A percentile compares a stretch with the other conserved stretches of the same genome.
Evolutionary conservation across 2,329 filamentous ascomycete species (phyloP).

Genomic region (Alternaria arborescens): DNA sequence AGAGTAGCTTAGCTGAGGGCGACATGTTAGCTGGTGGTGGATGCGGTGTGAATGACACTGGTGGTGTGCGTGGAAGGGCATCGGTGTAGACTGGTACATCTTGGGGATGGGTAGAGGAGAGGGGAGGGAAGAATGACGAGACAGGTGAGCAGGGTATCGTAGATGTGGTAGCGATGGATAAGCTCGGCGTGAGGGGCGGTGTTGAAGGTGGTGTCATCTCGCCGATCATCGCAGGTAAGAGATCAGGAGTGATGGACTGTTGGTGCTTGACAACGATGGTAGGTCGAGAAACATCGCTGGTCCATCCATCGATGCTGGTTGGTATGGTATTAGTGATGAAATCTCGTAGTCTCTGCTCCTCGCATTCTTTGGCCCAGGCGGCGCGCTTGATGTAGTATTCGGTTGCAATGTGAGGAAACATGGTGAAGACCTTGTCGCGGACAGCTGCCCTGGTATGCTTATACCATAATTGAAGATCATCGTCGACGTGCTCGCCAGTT

Average conservation of each 20-base stretch:
- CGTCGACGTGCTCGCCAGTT: not conserved
- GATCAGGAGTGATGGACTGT: not conserved
- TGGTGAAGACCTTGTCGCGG: constrained; percentile 34
- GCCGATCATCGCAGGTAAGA: not conserved
- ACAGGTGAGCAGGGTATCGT: constrained; percentile 15
- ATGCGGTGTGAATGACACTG: constrained; percentile 14
- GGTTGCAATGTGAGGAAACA: constrained; percentile 25
- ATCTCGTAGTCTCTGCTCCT: constrained; percentile 29
- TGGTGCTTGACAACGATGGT: constrained; percentile 14
- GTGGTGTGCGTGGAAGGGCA: constrained; percentile 23
- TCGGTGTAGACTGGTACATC: constrained; percentile 8
- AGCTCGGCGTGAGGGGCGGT: not conserved
- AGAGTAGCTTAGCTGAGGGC: constrained; percentile 29
- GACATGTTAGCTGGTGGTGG: constrained; percentile 34
- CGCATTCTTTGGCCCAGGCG: constrained; percentile 21
- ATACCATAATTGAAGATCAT: constrained; percentile 29
- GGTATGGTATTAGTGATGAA: constrained; percentile 31
- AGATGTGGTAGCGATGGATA: constrained; percentile 14
- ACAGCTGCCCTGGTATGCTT: constrained; percentile 20
- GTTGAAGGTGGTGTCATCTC: constrained; percentile 8
- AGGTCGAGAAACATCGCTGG: constrained; percentile 15
- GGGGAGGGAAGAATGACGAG: constrained; percentile 17
- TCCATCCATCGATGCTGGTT: constrained; percentile 23
- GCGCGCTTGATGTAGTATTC: constrained; percentile 33
- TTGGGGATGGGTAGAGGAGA: not conserved